Percentiles rank a stretch among this genome's conserved stretches.
Evolutionary conservation across 768 basidiomycete genomes (phyloP).

Genomic region (Collybia nuda): DNA sequence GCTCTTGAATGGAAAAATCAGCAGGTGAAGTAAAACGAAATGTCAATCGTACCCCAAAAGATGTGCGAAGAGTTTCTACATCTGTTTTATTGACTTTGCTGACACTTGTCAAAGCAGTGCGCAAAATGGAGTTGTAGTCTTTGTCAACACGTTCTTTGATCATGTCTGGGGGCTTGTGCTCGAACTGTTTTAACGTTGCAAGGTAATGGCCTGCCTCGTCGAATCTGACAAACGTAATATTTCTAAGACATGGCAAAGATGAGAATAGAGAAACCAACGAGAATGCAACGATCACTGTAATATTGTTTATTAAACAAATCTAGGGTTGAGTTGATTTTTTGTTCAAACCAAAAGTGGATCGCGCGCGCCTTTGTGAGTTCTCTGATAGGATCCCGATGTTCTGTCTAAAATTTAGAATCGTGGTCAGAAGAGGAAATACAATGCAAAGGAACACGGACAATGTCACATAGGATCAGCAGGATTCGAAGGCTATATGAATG

Average conservation of each 20-base stretch:
- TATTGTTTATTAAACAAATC: constrained; percentile 88
- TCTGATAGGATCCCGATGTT: constrained; percentile 88
- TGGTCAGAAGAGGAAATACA: background rate
- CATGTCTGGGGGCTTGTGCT: constrained; percentile 88
- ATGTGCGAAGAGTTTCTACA: constrained; percentile 85
- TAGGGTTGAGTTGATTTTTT: constrained; percentile 20
- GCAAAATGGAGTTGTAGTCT: constrained; percentile 79
- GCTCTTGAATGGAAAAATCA: constrained; percentile 49
- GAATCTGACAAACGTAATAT: constrained; percentile 40
- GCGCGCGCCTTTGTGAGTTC: constrained; percentile 83
- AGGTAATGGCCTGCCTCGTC: constrained; percentile 95
- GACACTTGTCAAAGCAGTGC: constrained; percentile 82
- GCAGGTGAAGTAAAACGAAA: background rate
- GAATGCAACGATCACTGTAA: constrained; percentile 92
- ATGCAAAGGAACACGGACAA: constrained; percentile 54
- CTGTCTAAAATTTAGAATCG: constrained; percentile 55
- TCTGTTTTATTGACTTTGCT: constrained; percentile 98
- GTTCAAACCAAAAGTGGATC: background rate
- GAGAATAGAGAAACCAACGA: constrained; percentile 49
- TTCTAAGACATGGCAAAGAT: constrained; percentile 1
- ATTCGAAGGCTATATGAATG: constrained; percentile 81
- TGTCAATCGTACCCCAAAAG: constrained; percentile 77
- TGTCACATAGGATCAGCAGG: constrained; percentile 87
- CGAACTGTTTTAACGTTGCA: constrained; percentile 88
- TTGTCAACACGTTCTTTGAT: constrained; percentile 96